Base-by-base conservation (phyloP, 495 filamentous ascomycete genomes). In the Hamigera avellanea region DNA sequence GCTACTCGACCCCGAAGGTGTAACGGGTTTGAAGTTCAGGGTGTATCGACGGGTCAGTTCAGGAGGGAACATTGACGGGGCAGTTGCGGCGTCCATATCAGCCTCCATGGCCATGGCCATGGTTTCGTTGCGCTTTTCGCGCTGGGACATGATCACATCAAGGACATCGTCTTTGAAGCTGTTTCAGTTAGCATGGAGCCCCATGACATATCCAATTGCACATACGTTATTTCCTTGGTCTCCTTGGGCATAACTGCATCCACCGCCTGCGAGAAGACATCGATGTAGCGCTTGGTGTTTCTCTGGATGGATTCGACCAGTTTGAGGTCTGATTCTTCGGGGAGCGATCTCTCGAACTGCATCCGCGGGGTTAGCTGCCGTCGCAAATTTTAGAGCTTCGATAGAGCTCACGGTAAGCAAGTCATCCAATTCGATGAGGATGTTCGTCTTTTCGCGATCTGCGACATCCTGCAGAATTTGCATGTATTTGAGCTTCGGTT, bases 151-250 rank as follows among this genome's bases (percentile, higher is more conserved):
- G 44, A 98, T 84, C 18, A 96, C 82, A 60, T 98, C 91, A 16
- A 98, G 70, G 12, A 98, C 93, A 55, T 98, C 91, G 46, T 95
- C 87, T 56, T 95, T 95, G 67, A 93, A 95, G 26, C 81, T 86
- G 44, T 3, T 9, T n/a, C 8, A 31, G 13, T 54, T 40, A 48
- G 39, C 19, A 28, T 32, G 7, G 23, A 7, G 13, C 12, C 21
- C 3, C 2, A 12, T 14, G 3, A 14, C 27, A 14, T 26, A 28
- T 23, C 15, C 8, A n/a, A 19, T 21, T 19, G n/a, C 32, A 44
- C 80, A 35, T 77, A 87, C 76, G 78, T 82, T 44, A 88, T 68
- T 42, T 91, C 84, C 32, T 66, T 71, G 3, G 76, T 80, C 32
- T 86, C 83, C 36, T 73, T 67, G 0, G 91, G 91, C 74, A 98